phyloP scores from a whole-genome alignment of 2,329 filamentous ascomycete species.

The Botrytis byssoidea region DNA sequence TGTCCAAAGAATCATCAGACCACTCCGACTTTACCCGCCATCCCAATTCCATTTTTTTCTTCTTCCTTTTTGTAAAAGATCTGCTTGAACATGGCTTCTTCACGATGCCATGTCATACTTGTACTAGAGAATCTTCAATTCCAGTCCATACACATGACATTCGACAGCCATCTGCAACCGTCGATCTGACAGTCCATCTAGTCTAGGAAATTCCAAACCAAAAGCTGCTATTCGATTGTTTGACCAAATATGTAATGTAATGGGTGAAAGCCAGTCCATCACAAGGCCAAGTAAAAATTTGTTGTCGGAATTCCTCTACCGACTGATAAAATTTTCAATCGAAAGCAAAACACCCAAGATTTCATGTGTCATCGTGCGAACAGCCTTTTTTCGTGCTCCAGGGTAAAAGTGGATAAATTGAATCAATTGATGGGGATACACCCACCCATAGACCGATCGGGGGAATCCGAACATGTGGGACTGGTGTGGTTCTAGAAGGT shows the following conservation, averaged over 20 bases:
- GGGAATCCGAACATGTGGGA: not conserved
- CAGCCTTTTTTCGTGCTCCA: constrained; percentile 7
- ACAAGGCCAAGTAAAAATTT: not conserved
- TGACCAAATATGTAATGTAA: not conserved
- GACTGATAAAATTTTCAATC: constrained; percentile 5
- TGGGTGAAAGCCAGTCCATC: not conserved
- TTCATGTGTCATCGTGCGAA: constrained; percentile 18
- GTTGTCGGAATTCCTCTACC: constrained; percentile 16
- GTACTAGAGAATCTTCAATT: not conserved
- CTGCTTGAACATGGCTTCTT: not conserved
- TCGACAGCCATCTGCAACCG: not conserved
- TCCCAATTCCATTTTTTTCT: not conserved
- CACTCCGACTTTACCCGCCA: constrained; percentile 10
- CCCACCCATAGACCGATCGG: not conserved
- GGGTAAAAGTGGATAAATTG: constrained; percentile 14
- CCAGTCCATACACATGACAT: not conserved
- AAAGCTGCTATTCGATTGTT: not conserved
- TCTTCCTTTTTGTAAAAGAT: not conserved
- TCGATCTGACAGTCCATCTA: not conserved
- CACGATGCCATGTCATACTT: not conserved
- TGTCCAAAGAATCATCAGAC: constrained; percentile 2
- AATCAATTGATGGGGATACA: not conserved
- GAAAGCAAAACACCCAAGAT: constrained; percentile 2
- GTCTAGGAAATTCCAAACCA: not conserved
- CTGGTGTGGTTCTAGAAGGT: constrained; percentile 16